A percentile compares a stretch with the other conserved stretches of the same genome.
phyloP scores from a whole-genome alignment of 257 asterid species.

The Fraxinus anomala region DNA sequence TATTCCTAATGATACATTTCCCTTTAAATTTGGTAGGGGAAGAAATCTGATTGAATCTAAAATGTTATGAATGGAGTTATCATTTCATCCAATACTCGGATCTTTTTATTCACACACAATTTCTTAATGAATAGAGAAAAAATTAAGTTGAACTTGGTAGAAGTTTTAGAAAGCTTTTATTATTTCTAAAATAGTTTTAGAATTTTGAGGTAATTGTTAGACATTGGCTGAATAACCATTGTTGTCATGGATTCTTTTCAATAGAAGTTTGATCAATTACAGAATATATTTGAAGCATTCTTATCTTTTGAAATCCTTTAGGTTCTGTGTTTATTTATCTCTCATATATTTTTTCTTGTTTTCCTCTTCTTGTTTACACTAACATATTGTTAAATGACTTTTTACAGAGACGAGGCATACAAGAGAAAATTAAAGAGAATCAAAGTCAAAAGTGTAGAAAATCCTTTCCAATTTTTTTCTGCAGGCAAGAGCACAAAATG shows the following conservation, averaged over 20 bases:
- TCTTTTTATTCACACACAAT: neutral
- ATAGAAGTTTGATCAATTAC: neutral
- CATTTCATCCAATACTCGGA: neutral
- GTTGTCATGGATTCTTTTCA: neutral
- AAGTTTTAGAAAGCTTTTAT: neutral
- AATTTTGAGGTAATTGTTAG: neutral
- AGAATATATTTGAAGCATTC: neutral
- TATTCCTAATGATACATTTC: neutral
- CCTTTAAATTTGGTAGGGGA: neutral
- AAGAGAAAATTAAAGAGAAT: conserved; percentile 55
- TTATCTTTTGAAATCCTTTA: neutral
- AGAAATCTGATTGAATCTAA: neutral
- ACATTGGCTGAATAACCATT: neutral
- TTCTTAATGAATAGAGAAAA: neutral
- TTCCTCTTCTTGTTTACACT: neutral
- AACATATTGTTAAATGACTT: neutral
- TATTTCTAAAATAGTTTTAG: neutral
- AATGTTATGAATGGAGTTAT: neutral
- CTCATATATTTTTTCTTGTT: neutral
- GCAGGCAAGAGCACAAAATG: conserved; percentile 51
- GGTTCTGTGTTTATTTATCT: neutral
- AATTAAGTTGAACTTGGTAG: neutral
- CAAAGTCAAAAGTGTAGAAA: conserved; percentile 47
- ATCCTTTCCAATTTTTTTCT: conserved; percentile 41
- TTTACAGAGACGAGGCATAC: conserved; percentile 50